These are phyloP conservation scores for Yarrowia sp. DNA, from an alignment of 805 yeast species.

Conservation along the genomic window DNA sequence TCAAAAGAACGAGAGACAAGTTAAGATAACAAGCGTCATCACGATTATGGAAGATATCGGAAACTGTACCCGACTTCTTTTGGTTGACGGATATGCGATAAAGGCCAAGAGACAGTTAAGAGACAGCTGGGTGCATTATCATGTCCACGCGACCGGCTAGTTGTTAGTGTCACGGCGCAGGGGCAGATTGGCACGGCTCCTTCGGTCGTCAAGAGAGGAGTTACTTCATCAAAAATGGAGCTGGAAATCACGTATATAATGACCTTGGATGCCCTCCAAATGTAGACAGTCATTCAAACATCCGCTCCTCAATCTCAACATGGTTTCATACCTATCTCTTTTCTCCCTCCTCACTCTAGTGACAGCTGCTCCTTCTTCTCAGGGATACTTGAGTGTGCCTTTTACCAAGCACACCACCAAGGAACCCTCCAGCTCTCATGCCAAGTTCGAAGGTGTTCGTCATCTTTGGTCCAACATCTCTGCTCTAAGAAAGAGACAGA, in stretches of 20 bases:
- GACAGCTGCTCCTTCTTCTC: slow-evolving; percentile 13
- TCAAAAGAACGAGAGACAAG: too few relatives aligned
- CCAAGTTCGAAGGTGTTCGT: not conserved
- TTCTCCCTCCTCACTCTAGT: slow-evolving; percentile 5
- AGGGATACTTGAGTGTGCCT: not conserved
- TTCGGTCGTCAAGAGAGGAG: not conserved
- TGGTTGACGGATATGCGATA: too few relatives aligned
- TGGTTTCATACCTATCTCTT: slow-evolving; percentile 3
- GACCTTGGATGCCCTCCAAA: not conserved
- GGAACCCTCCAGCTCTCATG: not conserved
- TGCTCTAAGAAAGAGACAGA: not conserved
- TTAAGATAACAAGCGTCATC: too few relatives aligned
- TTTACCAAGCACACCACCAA: slow-evolving; percentile 1
- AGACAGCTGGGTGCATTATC: not conserved
- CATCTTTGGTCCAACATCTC: slow-evolving; percentile 2
- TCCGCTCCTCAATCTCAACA: not conserved
- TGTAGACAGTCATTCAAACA: not conserved
- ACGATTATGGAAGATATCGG: too few relatives aligned
- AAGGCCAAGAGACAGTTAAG: too few relatives aligned
- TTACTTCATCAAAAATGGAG: not conserved
- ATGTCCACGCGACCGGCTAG: not conserved
- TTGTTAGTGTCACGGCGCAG: not conserved
- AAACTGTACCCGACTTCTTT: too few relatives aligned
- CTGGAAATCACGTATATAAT: not conserved
- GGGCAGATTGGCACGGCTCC: not conserved